Evolutionary conservation across 1,284 basidiomycete species (phyloP), one percentile per base, ranked within the genome.

Genomic region (Taiwanofungus camphoratus): DNA sequence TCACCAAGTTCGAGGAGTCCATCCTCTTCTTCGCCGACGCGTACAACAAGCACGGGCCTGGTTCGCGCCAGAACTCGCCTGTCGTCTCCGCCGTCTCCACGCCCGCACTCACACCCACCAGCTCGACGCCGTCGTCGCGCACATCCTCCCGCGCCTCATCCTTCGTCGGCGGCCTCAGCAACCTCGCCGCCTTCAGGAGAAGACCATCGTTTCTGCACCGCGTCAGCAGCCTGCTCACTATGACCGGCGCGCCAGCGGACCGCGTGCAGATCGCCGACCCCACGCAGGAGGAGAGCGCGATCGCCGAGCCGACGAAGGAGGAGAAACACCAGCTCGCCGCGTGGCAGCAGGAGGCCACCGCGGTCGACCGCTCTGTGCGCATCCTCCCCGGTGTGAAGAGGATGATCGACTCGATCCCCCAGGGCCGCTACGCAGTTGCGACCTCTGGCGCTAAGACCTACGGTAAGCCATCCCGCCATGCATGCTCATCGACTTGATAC

Each of bases 371-470:
- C 61, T 75, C 73, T 5, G 84, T 88, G 26, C 73, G 73, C 44
- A 87, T 87, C 55, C 70, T 89, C 2, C 86, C 86, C 24, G 86
- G 86, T 33, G 87, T 88, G 5, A 72, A 74, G 55, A 66, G 63
- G 46, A 71, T 89, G 67, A 82, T 89, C 49, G 71, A 74, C 42
- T 79, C 80, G 8, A 70, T 89, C 41, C 86, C 86, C 7, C 63
- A 70, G 42, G 82, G 76, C 15, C 71, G 71, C 35, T 88, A 82
- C 53, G 85, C 84, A 8, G 82, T 88, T 19, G 85, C 85, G 2
- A 88, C 86, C 0, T 86, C 82, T 0, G 85, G 84, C 6, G 84
- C 86, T 1, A 82, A 79, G 58, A 87, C 82, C 0, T 86, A 86
- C 46, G 74, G 74, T 76, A 50, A 39, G 72, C 37, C 18, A 39